Evolutionary conservation across 2,329 filamentous ascomycete genomes (phyloP), one percentile per base, ranked within the genome.

Genomic region (Biscogniauxia sp.): DNA sequence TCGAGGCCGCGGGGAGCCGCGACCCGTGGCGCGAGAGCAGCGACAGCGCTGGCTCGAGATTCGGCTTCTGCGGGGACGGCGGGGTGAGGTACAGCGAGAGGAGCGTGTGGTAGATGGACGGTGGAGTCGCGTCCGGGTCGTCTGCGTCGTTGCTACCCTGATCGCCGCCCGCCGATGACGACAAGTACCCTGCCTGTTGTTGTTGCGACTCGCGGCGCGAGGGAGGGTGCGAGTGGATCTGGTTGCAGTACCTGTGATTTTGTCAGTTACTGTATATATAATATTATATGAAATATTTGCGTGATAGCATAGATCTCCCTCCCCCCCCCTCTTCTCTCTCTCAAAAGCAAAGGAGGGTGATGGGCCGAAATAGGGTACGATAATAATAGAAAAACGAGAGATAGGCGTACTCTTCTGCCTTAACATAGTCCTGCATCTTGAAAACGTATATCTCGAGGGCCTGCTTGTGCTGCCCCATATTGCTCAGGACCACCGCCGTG

Each of bases 381-480:
- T 32, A 13, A 32, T 5, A 7, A 32, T 8, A 32, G 11, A 32
- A 32, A 32, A 32, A 7, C 7, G 6, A 45, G 11, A 11, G 11
- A 45, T 45, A 3, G 37, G 81, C 87, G 63, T 79, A 97, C 89
- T 97, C 92, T 83, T 99, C 95, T 32, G 95, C 95, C 76, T 97
- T 98, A 13, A 79, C 80, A 64, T 91, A 94, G 74, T 97, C 89
- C 67, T 90, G 80, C 74, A 99, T 85, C 74, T 94, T 95, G 78
- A 97, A 99, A 26, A 98, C 94, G 73, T 97, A 99, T 56, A 99
- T 97, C 73, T 95, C 90, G n/a, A 99, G 79, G 0, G 95, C 95
- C 76, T 98, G 93, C 72, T 92, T 93, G 77, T 99, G 93, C 69
- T 94, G 90, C 6, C 92, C 92, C 91, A 98, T 97, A 68, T 95